Conservation (phyloP, 2,329 filamentous ascomycete species). For the Colletotrichum nymphaeae region DNA sequence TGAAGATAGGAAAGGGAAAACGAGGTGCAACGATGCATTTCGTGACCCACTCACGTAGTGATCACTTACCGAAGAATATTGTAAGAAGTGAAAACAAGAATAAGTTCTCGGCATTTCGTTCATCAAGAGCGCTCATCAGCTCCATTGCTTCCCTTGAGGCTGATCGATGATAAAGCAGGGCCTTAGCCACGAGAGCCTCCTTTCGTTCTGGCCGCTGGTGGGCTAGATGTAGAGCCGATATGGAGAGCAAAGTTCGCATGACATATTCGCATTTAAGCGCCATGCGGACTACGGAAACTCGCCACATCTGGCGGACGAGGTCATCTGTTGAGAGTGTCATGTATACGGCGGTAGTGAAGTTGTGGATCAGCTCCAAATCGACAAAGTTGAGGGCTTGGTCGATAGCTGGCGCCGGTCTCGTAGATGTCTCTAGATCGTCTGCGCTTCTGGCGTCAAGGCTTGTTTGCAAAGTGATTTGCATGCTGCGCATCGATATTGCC, state of each 20-base stretch:
- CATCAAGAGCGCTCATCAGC: slow-evolving; percentile 33
- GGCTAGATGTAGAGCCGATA: slow-evolving; percentile 62
- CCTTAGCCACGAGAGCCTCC: slow-evolving; percentile 47
- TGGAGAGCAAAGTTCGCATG: slow-evolving; percentile 60
- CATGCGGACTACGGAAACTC: slow-evolving; percentile 56
- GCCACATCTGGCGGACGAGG: slow-evolving; percentile 57
- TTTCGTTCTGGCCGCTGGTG: slow-evolving; percentile 49
- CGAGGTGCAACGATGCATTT: neutral
- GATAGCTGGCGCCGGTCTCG: slow-evolving; percentile 24
- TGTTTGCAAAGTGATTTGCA: slow-evolving; percentile 9
- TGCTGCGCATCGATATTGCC: neutral
- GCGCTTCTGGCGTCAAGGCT: neutral
- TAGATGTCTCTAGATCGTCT: neutral
- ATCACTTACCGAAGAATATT: slow-evolving; percentile 43
- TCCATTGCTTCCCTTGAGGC: slow-evolving; percentile 35
- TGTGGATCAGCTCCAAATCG: slow-evolving; percentile 65
- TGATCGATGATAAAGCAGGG: slow-evolving; percentile 30
- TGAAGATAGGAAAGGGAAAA: neutral
- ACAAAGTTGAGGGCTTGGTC: slow-evolving; percentile 47
- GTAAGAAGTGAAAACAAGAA: slow-evolving; percentile 47
- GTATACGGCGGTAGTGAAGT: slow-evolving; percentile 61
- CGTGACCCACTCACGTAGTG: neutral
- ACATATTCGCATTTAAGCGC: slow-evolving; percentile 59
- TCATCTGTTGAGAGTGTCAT: slow-evolving; percentile 56
- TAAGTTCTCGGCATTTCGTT: slow-evolving; percentile 39